Percentiles rank a stretch among this genome's conserved stretches.
phyloP scores from a whole-genome alignment of 805 yeast species.

The Diddensiella santjacobensis region DNA sequence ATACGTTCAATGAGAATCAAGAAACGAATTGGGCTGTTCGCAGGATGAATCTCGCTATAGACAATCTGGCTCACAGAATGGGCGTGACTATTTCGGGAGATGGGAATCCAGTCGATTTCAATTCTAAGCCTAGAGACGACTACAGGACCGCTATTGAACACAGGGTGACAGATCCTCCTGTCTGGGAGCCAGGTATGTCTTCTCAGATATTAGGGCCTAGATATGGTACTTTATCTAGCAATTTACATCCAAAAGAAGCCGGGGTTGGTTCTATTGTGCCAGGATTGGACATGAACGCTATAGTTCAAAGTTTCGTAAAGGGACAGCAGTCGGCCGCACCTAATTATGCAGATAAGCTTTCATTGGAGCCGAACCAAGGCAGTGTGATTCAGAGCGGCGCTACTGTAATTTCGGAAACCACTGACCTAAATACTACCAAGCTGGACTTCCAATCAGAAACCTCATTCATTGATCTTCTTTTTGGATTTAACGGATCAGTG shows the following conservation, averaged over 20 bases:
- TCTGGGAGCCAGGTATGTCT: neutral
- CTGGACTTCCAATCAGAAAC: neutral
- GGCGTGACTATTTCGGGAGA: neutral
- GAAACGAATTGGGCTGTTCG: conserved; percentile 9
- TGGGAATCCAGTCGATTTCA: conserved; percentile 1
- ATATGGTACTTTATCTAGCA: too few relatives aligned
- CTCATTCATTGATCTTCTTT: conserved; percentile 5
- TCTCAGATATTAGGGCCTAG: neutral
- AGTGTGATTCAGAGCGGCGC: neutral
- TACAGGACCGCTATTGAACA: neutral
- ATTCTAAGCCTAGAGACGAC: neutral
- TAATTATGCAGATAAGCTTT: neutral
- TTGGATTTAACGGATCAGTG: conserved; percentile 6
- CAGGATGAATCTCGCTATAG: conserved; percentile 6
- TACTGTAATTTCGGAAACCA: neutral
- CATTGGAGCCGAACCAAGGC: neutral
- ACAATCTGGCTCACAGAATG: conserved; percentile 5
- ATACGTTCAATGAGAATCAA: conserved; percentile 8
- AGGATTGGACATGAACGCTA: conserved; percentile 6
- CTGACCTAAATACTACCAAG: neutral
- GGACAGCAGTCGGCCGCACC: neutral
- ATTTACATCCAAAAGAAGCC: neutral
- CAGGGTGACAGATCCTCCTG: neutral
- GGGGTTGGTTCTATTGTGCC: neutral
- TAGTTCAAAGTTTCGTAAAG: conserved; percentile 7